A percentile compares a stretch with the other conserved stretches of the same genome.
Conservation (phyloP, 2,329 filamentous ascomycete species). For the Aspergillus versicolor region DNA sequence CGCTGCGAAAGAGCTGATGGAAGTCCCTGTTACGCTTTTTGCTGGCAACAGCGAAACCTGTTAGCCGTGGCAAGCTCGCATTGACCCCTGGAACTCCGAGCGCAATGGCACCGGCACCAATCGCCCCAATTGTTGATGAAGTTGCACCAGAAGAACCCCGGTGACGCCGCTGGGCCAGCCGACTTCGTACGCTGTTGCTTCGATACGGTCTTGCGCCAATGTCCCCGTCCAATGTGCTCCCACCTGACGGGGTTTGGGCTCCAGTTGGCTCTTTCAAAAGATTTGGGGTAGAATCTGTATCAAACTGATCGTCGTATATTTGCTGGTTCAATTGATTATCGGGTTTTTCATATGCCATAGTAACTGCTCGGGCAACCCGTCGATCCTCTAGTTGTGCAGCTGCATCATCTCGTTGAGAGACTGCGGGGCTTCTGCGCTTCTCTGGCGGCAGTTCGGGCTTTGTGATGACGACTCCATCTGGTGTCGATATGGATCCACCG, state of each 20-base stretch:
- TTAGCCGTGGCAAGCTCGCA: slow-evolving; percentile 70
- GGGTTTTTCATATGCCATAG: slow-evolving; percentile 56
- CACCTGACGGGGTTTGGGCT: slow-evolving; percentile 65
- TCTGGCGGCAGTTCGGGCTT: slow-evolving; percentile 32
- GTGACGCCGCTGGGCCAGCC: slow-evolving; percentile 65
- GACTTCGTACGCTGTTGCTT: slow-evolving; percentile 67
- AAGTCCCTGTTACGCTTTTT: slow-evolving; percentile 97
- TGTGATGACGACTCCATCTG: slow-evolving; percentile 39
- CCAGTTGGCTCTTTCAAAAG: slow-evolving; percentile 42
- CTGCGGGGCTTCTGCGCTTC: slow-evolving; percentile 37
- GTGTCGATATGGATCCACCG: slow-evolving; percentile 35
- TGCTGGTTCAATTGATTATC: slow-evolving; percentile 43
- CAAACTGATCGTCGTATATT: slow-evolving; percentile 32
- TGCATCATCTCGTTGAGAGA: slow-evolving; percentile 49
- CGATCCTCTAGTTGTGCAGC: slow-evolving; percentile 59
- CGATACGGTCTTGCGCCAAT: slow-evolving; percentile 55
- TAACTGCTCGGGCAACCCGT: slow-evolving; percentile 60
- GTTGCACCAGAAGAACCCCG: slow-evolving; percentile 78
- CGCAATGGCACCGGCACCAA: slow-evolving; percentile 68
- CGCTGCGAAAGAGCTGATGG: slow-evolving; percentile 88
- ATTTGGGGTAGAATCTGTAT: slow-evolving; percentile 30
- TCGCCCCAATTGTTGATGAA: slow-evolving; percentile 67
- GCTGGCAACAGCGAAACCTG: slow-evolving; percentile 92
- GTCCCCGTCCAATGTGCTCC: slow-evolving; percentile 66
- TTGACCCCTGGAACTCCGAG: slow-evolving; percentile 63